A percentile compares a stretch with the other conserved stretches of the same genome.
Evolutionary conservation across 2,329 filamentous ascomycete species (phyloP).

Genomic region (Fusarium sp.): DNA sequence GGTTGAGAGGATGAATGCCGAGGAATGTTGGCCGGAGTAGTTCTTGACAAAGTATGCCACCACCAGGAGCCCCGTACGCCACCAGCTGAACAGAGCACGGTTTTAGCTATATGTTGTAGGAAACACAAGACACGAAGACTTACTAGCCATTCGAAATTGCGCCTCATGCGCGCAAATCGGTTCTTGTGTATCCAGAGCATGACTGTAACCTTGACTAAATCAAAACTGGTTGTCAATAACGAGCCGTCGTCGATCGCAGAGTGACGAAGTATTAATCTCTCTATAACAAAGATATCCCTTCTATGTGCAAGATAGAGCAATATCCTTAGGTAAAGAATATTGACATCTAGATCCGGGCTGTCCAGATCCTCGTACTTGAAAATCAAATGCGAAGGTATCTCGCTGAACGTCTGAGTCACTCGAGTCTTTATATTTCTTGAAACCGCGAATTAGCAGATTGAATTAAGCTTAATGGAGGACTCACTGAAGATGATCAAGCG

Average conservation of each 20-base stretch:
- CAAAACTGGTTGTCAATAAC: constrained; percentile 60
- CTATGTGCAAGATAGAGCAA: constrained; percentile 63
- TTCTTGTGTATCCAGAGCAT: constrained; percentile 64
- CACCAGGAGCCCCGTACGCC: constrained; percentile 62
- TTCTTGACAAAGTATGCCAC: constrained; percentile 64
- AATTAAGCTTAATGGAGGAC: neutral
- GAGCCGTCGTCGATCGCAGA: constrained; percentile 55
- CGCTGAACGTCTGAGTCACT: constrained; percentile 50
- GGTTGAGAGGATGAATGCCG: constrained; percentile 50
- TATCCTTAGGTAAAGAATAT: constrained; percentile 58
- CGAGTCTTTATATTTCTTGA: constrained; percentile 54
- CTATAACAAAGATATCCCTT: constrained; percentile 69
- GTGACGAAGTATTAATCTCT: constrained; percentile 66
- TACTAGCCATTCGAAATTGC: constrained; percentile 65
- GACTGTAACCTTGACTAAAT: constrained; percentile 61
- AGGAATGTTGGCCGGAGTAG: constrained; percentile 58
- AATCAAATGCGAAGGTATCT: constrained; percentile 55
- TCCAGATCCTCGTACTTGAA: constrained; percentile 56
- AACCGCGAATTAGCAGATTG: constrained; percentile 14
- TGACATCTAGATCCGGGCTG: constrained; percentile 46
- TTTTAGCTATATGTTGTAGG: neutral
- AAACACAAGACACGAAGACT: constrained; percentile 20
- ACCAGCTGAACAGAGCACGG: constrained; percentile 56
- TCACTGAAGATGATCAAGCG: constrained; percentile 43
- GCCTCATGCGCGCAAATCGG: constrained; percentile 55